Conservation (phyloP, 345 rosid genomes). For the Moricandia moricandioides region DNA sequence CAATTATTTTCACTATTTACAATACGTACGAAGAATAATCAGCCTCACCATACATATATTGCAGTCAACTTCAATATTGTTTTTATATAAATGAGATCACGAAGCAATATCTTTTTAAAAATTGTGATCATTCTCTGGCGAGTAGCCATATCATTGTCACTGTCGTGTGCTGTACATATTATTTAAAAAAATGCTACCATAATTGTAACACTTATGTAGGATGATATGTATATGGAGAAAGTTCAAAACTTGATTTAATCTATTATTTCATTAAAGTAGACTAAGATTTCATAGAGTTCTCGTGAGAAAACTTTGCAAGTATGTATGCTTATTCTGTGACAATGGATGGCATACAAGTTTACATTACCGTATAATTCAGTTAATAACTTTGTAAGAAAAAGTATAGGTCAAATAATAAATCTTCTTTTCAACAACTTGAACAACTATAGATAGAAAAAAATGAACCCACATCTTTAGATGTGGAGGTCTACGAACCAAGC, state of each 20-base stretch:
- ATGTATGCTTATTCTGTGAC: background rate
- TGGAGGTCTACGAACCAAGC: background rate
- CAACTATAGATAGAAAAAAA: background rate
- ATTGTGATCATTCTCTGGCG: background rate
- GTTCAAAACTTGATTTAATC: background rate
- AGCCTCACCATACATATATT: background rate
- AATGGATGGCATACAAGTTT: background rate
- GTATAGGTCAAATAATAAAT: too few relatives aligned
- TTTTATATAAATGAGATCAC: background rate
- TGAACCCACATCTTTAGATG: background rate
- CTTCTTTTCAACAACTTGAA: background rate
- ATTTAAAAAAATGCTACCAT: background rate
- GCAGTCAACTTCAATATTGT: background rate
- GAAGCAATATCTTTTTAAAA: background rate
- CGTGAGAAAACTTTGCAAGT: too few relatives aligned
- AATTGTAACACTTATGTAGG: background rate
- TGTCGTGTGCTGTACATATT: background rate
- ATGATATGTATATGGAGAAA: background rate
- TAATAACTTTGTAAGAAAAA: too few relatives aligned
- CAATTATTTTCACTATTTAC: constrained; percentile 15
- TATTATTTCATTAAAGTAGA: background rate
- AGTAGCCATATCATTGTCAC: background rate
- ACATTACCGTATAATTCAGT: background rate
- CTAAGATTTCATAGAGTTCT: background rate
- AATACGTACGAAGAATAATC: background rate